A percentile compares a stretch with the other conserved stretches of the same genome.
These are phyloP conservation scores for Penicillium sp. DNA, from an alignment of 2,329 filamentous ascomycete genomes.

Conservation along the genomic window DNA sequence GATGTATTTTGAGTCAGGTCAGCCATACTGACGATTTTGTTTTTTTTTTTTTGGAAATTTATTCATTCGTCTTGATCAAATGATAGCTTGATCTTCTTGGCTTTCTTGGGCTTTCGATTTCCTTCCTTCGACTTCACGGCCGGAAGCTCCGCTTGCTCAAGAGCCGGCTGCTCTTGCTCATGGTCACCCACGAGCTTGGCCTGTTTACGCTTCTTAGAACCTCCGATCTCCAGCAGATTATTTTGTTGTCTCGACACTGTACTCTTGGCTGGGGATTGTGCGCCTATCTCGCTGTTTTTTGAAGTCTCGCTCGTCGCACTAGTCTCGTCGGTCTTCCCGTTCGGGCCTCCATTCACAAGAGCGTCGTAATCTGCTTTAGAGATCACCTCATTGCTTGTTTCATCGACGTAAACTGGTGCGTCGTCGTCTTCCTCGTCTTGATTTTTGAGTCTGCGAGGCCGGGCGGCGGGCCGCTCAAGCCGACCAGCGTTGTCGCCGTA, in stretches of 20 bases:
- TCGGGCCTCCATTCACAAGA: slow-evolving; percentile 27
- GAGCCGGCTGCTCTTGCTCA: slow-evolving; percentile 15
- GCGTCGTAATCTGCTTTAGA: slow-evolving; percentile 41
- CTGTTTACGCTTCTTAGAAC: slow-evolving; percentile 38
- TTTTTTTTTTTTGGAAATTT: too few species aligned
- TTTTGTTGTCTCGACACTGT: slow-evolving; percentile 25
- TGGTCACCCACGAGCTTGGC: slow-evolving; percentile 37
- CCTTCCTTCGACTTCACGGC: slow-evolving; percentile 18
- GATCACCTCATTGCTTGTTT: slow-evolving; percentile 40
- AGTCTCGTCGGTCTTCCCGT: slow-evolving; percentile 8
- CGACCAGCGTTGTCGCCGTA: slow-evolving; percentile 32
- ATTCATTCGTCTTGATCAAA: slow-evolving; percentile 34
- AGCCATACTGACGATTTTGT: too few species aligned
- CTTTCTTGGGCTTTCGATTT: slow-evolving; percentile 35
- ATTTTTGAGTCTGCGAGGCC: slow-evolving; percentile 32
- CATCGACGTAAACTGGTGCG: slow-evolving; percentile 40
- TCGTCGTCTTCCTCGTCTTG: slow-evolving; percentile 36
- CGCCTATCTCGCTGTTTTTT: slow-evolving; percentile 10
- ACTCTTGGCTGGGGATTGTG: slow-evolving; percentile 11
- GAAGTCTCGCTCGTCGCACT: slow-evolving; percentile 11
- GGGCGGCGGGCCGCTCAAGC: slow-evolving; percentile 32
- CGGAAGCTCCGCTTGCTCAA: slow-evolving; percentile 16
- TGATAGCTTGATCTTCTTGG: slow-evolving; percentile 44
- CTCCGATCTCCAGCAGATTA: slow-evolving; percentile 37
- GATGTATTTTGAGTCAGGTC: too few species aligned